Percentiles rank a stretch among this genome's conserved stretches.
phyloP scores from a whole-genome alignment of 331 rosid genomes.

The Saraca asoca region DNA sequence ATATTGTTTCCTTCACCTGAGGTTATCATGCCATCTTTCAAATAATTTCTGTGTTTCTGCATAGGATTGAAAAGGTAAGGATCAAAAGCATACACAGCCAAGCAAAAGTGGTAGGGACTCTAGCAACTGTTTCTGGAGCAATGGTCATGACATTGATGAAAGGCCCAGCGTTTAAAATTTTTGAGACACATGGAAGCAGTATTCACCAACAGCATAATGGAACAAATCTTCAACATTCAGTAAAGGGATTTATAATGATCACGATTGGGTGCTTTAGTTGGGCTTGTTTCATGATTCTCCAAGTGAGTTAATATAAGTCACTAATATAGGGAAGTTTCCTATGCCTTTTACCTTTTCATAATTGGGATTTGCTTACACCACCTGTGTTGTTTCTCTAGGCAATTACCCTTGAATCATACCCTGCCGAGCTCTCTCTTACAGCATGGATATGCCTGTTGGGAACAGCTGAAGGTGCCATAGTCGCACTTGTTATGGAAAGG shows the following conservation, averaged over 20 bases:
- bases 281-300: conserved; percentile 85
- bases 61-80: conserved; percentile 75
- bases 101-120: conserved; percentile 81
- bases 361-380: conserved; percentile 16
- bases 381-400: conserved; percentile 48
- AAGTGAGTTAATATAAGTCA: conserved; percentile 45
- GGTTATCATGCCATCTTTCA: background rate
- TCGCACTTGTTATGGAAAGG: conserved; percentile 81
- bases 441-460: conserved; percentile 95
- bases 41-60: background rate
- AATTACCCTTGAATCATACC: conserved; percentile 73
- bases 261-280: conserved; percentile 80
- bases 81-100: conserved; percentile 68
- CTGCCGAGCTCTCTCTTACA: conserved; percentile 90
- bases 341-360: background rate
- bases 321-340: background rate
- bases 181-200: conserved; percentile 45
- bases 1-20: background rate
- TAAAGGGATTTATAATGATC: conserved; percentile 81
- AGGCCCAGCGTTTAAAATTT: conserved; percentile 65
- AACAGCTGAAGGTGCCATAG: conserved; percentile 67
- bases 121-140: conserved; percentile 89
- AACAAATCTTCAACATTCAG: conserved; percentile 48
- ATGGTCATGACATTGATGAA: conserved; percentile 82
- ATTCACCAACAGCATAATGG: conserved; percentile 37